These are phyloP conservation scores for Leptographium procerum DNA, from an alignment of 2,329 filamentous ascomycete species.

Conservation along the genomic window DNA sequence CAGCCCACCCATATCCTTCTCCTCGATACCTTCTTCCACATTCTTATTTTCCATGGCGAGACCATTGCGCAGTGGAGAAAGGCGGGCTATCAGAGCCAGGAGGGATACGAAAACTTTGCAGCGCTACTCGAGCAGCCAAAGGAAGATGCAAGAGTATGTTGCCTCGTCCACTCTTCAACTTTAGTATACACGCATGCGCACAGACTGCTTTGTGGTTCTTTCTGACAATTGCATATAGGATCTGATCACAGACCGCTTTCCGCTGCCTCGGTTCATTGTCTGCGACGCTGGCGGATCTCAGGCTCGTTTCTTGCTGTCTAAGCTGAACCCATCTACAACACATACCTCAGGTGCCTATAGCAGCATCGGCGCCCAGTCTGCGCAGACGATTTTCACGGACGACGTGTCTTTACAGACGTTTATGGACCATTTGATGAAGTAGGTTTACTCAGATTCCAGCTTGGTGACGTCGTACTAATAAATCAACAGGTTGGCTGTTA, in stretches of 20 bases:
- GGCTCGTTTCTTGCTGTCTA: conserved; percentile 90
- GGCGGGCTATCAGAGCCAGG: conserved; percentile 93
- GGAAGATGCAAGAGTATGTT: conserved; percentile 68
- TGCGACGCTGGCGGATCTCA: conserved; percentile 98
- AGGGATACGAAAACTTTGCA: conserved; percentile 95
- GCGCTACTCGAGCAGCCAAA: conserved; percentile 82
- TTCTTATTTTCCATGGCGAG: conserved; percentile 97
- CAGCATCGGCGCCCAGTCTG: conserved; percentile 70
- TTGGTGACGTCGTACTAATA: background rate
- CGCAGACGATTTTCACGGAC: conserved; percentile 98
- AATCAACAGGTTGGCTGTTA: conserved; percentile 42
- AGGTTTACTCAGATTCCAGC: conserved; percentile 25
- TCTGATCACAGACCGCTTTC: conserved; percentile 93
- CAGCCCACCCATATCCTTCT: conserved; percentile 88
- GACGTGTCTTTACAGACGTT: conserved; percentile 97
- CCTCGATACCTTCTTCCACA: conserved; percentile 98
- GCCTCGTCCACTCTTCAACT: background rate
- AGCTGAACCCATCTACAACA: conserved; percentile 94
- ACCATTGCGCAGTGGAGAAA: conserved; percentile 98
- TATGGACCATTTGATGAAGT: conserved; percentile 99
- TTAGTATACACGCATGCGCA: background rate
- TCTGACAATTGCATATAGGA: conserved; percentile 43
- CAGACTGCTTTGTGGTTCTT: background rate
- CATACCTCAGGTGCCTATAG: conserved; percentile 91
- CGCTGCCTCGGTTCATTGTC: conserved; percentile 95